Conservation (phyloP, 192 early-diverging fungal genomes). For the Glomus cerebriforme region DNA sequence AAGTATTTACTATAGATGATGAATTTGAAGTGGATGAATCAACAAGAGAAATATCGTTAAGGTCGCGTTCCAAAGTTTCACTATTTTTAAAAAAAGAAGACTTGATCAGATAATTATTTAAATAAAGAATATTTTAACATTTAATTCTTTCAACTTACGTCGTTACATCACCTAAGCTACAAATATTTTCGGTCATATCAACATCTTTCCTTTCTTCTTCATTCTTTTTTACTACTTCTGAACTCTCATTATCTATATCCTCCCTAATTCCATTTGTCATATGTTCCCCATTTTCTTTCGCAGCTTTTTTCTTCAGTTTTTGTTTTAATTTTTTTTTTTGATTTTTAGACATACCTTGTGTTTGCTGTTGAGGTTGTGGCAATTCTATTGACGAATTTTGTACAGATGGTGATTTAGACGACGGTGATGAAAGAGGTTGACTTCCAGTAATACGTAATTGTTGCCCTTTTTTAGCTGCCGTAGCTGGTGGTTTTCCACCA, state of each 20-base stretch:
- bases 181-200: background rate
- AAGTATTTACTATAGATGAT: constrained; percentile 11
- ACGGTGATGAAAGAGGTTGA: constrained; percentile 27
- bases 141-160: constrained; percentile 8
- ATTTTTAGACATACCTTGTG: constrained; percentile 43
- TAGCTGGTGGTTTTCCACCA: constrained; percentile 3
- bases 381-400: constrained; percentile 9
- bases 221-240: constrained; percentile 8
- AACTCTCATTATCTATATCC: constrained; percentile 7
- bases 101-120: background rate
- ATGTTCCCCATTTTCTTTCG: constrained; percentile 31
- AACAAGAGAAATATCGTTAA: constrained; percentile 68
- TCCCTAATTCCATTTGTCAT: constrained; percentile 22
- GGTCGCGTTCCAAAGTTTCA: constrained; percentile 59
- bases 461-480: background rate
- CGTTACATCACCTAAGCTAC: constrained; percentile 5
- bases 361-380: constrained; percentile 12
- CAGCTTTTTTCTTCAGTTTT: constrained; percentile 41
- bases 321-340: constrained; percentile 61
- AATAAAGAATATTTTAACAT: background rate
- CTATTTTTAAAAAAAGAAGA: constrained; percentile 17
- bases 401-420: background rate
- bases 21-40: constrained; percentile 39
- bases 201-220: background rate
- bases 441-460: constrained; percentile 24